phyloP scores from a whole-genome alignment of 129 eudicot genomes.

The Silybum marianum region DNA sequence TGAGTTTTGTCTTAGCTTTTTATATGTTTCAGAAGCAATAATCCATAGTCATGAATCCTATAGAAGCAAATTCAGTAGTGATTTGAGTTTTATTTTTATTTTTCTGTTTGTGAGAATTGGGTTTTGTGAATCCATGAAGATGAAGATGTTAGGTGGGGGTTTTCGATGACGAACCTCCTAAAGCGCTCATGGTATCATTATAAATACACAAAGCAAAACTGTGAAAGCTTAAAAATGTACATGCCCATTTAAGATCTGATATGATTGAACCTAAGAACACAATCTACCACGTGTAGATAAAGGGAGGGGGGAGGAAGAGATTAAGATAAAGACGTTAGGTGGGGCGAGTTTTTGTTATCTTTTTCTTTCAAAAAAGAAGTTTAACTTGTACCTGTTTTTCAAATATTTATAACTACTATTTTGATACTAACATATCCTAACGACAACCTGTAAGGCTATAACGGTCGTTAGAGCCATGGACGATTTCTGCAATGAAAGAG shows the following conservation, averaged over 20 bases:
- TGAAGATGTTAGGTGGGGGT: background rate
- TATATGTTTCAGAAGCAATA: no score
- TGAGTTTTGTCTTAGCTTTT: no score
- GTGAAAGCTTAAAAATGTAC: background rate
- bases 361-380: background rate
- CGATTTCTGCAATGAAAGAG: no score
- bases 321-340: background rate
- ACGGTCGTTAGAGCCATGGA: background rate
- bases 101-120: no score
- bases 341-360: background rate
- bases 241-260: background rate
- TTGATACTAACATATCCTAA: no score
- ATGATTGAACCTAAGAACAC: background rate
- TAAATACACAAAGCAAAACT: background rate
- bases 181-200: slow-evolving; percentile 10
- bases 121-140: background rate
- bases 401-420: no score
- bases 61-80: background rate
- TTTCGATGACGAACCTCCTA: background rate
- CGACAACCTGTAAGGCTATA: no score
- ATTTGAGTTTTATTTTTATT: background rate
- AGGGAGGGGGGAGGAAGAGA: background rate
- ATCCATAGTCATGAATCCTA: no score
- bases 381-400: no score
- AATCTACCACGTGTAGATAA: background rate